phyloP scores from a whole-genome alignment of 2,329 filamentous ascomycete genomes.

The Colletotrichum trifolii region DNA sequence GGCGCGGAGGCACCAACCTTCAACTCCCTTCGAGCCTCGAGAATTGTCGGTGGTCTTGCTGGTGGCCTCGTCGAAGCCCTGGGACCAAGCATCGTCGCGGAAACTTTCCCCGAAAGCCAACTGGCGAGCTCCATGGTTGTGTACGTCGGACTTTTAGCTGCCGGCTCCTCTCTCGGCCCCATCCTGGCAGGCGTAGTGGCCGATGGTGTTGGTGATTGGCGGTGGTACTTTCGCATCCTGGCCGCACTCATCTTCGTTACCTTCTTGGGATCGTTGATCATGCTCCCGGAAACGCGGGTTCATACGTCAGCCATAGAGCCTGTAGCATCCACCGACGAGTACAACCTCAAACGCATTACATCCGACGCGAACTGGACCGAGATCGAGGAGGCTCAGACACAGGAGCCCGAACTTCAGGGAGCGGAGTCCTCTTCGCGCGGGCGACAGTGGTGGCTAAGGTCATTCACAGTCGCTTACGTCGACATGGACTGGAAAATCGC shows the following conservation, averaged over 20 bases:
- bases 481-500: conserved; percentile 29
- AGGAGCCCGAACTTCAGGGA: background rate
- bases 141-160: conserved; percentile 34
- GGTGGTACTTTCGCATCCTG: conserved; percentile 38
- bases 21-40: conserved; percentile 25
- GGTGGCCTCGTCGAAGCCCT: conserved; percentile 38
- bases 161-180: conserved; percentile 39
- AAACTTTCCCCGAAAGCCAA: conserved; percentile 37
- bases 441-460: conserved; percentile 23
- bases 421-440: no score
- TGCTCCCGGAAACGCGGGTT: conserved; percentile 38
- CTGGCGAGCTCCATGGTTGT: conserved; percentile 41
- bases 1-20: conserved; percentile 33
- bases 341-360: conserved; percentile 1
- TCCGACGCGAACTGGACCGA: conserved; percentile 2
- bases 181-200: conserved; percentile 36
- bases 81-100: conserved; percentile 37
- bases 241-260: conserved; percentile 36
- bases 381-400: conserved; percentile 10
- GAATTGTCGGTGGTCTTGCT: conserved; percentile 34
- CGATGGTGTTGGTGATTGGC: conserved; percentile 33
- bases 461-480: conserved; percentile 23
- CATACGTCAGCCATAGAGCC: background rate
- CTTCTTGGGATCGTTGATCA: conserved; percentile 32
- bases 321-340: background rate